Conservation (phyloP, 768 basidiomycete species). For the Crassisporium funariophilum region DNA sequence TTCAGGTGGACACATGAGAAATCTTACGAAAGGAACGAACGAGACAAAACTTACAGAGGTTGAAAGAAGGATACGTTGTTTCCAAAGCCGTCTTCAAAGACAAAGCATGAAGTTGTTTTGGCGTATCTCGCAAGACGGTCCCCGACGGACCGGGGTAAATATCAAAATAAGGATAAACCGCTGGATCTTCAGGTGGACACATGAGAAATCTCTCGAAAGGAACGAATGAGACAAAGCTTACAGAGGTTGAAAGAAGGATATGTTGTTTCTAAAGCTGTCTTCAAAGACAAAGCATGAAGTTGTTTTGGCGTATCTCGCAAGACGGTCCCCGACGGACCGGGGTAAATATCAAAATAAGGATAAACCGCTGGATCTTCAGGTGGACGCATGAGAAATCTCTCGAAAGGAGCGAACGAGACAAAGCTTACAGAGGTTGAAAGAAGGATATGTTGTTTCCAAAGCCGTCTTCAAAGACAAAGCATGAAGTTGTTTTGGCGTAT, state of each 20-base stretch:
- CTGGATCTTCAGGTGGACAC: constrained; percentile 25
- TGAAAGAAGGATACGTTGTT: constrained; percentile 35
- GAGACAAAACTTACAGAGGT: constrained; percentile 32
- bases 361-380: constrained; percentile 38
- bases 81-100: not conserved
- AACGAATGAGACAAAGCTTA: constrained; percentile 10
- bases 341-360: constrained; percentile 37
- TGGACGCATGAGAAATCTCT: not conserved
- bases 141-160: constrained; percentile 27
- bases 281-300: too few species aligned
- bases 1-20: constrained; percentile 2
- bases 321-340: too few species aligned
- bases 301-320: too few species aligned
- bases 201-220: not conserved
- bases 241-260: constrained; percentile 14
- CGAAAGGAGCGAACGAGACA: not conserved
- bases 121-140: too few species aligned
- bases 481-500: too few species aligned
- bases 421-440: constrained; percentile 16
- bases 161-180: constrained; percentile 37
- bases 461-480: too few species aligned
- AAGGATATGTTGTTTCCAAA: constrained; percentile 9
- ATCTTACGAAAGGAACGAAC: not conserved
- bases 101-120: too few species aligned
- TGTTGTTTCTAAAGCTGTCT: too few species aligned